These are phyloP conservation scores for Castanea crenata DNA, from an alignment of 306 rosid species.

Conservation along the genomic window DNA sequence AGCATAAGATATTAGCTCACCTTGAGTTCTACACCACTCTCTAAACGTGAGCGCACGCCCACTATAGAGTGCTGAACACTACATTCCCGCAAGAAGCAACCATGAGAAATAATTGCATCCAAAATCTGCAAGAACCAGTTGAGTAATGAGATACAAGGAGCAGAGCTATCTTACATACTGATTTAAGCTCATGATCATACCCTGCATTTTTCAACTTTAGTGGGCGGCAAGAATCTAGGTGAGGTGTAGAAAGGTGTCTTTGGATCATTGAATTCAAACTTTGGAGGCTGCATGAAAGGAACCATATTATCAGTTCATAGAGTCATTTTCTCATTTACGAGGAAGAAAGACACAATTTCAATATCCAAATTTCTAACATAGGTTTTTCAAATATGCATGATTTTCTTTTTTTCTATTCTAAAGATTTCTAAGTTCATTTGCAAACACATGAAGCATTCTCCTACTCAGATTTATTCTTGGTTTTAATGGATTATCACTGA, in stretches of 20 bases:
- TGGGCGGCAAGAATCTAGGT: constrained; percentile 95
- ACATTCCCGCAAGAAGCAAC: constrained; percentile 92
- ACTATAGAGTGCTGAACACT: constrained; percentile 86
- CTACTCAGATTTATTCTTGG: not conserved
- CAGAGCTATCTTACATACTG: not conserved
- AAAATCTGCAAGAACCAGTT: constrained; percentile 53
- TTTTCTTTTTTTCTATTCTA: not conserved
- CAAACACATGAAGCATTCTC: not conserved
- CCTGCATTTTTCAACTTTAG: constrained; percentile 95
- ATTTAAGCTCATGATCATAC: constrained; percentile 42
- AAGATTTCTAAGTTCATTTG: too few relatives aligned
- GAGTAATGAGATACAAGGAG: constrained; percentile 17
- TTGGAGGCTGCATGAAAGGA: constrained; percentile 61
- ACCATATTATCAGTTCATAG: constrained; percentile 20
- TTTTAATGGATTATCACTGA: not conserved
- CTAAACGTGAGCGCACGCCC: constrained; percentile 91
- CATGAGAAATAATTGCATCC: constrained; percentile 90
- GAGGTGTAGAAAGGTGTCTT: constrained; percentile 97
- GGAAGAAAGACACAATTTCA: not conserved
- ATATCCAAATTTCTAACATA: not conserved
- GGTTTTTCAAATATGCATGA: not conserved
- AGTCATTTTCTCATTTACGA: not conserved
- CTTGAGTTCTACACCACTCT: constrained; percentile 73
- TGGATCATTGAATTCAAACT: constrained; percentile 86
- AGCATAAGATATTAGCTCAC: constrained; percentile 29